A percentile compares a stretch with the other conserved stretches of the same genome.
Conservation (phyloP, 2,329 filamentous ascomycete genomes). For the Epichloe elymi region DNA sequence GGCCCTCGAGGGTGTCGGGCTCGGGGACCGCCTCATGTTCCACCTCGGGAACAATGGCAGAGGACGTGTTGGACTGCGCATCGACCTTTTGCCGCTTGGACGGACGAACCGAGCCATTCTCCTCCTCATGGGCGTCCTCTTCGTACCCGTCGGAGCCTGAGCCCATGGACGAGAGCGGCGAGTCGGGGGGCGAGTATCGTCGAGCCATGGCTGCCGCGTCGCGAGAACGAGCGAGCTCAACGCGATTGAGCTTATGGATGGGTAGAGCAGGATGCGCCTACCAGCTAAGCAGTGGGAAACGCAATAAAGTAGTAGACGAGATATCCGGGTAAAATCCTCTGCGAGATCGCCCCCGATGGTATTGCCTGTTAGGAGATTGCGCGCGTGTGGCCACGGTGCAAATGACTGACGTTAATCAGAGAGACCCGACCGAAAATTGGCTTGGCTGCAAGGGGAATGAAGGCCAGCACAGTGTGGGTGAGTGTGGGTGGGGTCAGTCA, state of each 20-base stretch:
- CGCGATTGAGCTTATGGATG: neutral
- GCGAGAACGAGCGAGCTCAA: neutral
- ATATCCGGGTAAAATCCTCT: neutral
- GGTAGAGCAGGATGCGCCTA: neutral
- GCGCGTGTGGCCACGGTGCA: neutral
- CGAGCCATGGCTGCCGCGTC: conserved; percentile 21
- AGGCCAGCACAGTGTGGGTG: conserved; percentile 1
- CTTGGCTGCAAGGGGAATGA: conserved; percentile 2
- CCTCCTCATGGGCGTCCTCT: conserved; percentile 30
- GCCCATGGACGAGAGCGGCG: conserved; percentile 33
- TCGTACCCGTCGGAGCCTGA: conserved; percentile 31
- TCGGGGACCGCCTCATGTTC: conserved; percentile 34
- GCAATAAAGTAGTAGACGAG: neutral
- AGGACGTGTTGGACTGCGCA: conserved; percentile 31
- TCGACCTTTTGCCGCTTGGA: conserved; percentile 35
- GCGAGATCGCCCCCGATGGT: neutral
- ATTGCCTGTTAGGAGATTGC: neutral
- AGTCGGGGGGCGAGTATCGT: conserved; percentile 28
- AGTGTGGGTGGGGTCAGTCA: neutral
- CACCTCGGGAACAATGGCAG: conserved; percentile 27
- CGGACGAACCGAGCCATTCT: conserved; percentile 27
- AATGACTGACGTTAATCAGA: neutral
- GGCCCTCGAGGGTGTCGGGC: conserved; percentile 40
- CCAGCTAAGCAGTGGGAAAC: neutral
- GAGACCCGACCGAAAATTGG: neutral